Evolutionary conservation across 805 yeast species (phyloP).

Genomic region (Saccharomycopsis schoenii): DNA sequence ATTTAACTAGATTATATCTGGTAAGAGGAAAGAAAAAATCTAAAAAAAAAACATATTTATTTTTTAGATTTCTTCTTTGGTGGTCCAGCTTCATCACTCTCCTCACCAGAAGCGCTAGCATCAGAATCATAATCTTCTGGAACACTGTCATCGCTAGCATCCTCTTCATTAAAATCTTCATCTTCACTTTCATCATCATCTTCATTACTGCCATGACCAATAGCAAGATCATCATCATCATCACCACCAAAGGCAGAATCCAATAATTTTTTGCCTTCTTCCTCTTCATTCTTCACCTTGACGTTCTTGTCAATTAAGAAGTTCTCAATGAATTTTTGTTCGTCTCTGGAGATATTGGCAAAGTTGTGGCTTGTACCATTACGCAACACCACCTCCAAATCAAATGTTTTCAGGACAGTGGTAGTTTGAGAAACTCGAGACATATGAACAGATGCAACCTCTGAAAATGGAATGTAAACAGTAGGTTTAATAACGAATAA

Average conservation of each 20-base stretch:
- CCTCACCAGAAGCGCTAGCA: slow-evolving; percentile 4
- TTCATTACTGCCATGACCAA: slow-evolving; percentile 6
- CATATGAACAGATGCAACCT: slow-evolving; percentile 65
- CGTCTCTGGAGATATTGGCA: slow-evolving; percentile 84
- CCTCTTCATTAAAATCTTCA: slow-evolving; percentile 60
- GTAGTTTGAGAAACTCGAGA: slow-evolving; percentile 81
- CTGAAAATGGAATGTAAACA: slow-evolving; percentile 78
- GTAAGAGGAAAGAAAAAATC: background rate
- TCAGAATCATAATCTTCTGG: slow-evolving; percentile 18
- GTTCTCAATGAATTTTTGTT: slow-evolving; percentile 68
- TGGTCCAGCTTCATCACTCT: slow-evolving; percentile 4
- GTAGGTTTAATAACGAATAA: slow-evolving; percentile 92
- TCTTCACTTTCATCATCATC: slow-evolving; percentile 77
- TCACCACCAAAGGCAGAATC: slow-evolving; percentile 66
- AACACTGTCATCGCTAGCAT: slow-evolving; percentile 16
- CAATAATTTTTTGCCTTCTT: slow-evolving; percentile 72
- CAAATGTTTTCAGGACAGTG: slow-evolving; percentile 80
- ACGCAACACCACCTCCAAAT: slow-evolving; percentile 67
- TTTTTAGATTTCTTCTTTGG: slow-evolving; percentile 17
- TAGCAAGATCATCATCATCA: slow-evolving; percentile 59
- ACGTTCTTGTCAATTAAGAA: slow-evolving; percentile 72
- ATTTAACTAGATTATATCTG: too few relatives aligned
- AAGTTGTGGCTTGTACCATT: slow-evolving; percentile 66
- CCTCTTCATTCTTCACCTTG: slow-evolving; percentile 79
- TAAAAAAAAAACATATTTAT: background rate